Evolutionary conservation across 805 yeast species (phyloP).

Genomic region (Hanseniaspora lindneri): DNA sequence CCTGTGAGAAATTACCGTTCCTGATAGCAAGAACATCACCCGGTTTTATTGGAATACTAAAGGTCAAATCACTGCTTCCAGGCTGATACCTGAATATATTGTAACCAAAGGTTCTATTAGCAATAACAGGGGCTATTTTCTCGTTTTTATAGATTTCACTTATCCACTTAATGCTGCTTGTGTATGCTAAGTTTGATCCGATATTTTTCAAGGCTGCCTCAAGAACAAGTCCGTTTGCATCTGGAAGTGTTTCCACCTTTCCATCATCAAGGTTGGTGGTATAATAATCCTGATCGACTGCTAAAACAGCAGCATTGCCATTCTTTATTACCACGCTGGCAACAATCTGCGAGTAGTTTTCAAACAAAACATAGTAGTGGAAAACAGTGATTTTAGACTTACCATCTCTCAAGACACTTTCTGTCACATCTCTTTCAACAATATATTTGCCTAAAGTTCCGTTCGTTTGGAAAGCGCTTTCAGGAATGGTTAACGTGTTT

Average conservation of each 20-base stretch:
- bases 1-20: constrained; percentile 62
- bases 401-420: not conserved
- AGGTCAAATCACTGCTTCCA: constrained; percentile 32
- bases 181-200: not conserved
- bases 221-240: not conserved
- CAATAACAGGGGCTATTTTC: constrained; percentile 41
- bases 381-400: constrained; percentile 26
- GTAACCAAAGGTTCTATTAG: constrained; percentile 57
- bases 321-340: constrained; percentile 37
- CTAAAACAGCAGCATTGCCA: constrained; percentile 33
- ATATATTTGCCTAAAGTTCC: constrained; percentile 25
- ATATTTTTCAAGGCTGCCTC: not conserved
- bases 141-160: not conserved
- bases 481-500: not conserved
- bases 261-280: constrained; percentile 18
- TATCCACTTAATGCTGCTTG: constrained; percentile 1
- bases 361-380: constrained; percentile 60
- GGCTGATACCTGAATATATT: constrained; percentile 41
- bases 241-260: not conserved
- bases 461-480: not conserved
- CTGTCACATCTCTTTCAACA: constrained; percentile 45
- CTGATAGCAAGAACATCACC: constrained; percentile 78
- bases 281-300: not conserved
- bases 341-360: constrained; percentile 56
- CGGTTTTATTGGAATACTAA: constrained; percentile 53